phyloP scores from a whole-genome alignment of 2,329 filamentous ascomycete genomes.

The Aspergillus terreus region DNA sequence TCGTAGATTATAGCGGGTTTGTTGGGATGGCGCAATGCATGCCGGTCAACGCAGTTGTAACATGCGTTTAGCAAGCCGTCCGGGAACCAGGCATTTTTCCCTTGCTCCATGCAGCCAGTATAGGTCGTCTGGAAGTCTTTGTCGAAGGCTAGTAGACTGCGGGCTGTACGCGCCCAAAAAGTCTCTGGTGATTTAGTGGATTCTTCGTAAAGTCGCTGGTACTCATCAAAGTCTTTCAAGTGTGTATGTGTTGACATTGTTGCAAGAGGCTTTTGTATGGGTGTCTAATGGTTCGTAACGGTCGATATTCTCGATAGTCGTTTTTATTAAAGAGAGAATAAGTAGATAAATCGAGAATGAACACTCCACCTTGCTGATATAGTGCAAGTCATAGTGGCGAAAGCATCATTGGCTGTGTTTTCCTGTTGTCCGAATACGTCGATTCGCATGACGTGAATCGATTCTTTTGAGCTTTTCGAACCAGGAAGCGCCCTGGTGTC shows the following conservation, averaged over 20 bases:
- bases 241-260: not conserved
- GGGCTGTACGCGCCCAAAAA: not conserved
- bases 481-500: too few species aligned
- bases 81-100: not conserved
- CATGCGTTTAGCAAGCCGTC: not conserved
- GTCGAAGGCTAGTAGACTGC: not conserved
- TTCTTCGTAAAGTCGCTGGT: not conserved
- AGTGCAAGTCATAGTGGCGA: too few species aligned
- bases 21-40: not conserved
- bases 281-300: too few species aligned
- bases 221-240: not conserved
- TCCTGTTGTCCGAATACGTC: too few species aligned
- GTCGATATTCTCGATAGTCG: too few species aligned
- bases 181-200: not conserved
- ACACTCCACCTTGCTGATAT: too few species aligned
- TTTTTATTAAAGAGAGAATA: too few species aligned
- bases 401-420: too few species aligned
- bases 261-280: too few species aligned
- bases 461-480: too few species aligned
- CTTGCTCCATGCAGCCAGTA: not conserved
- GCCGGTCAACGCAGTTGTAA: not conserved
- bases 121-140: not conserved
- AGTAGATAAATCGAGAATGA: too few species aligned
- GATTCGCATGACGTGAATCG: too few species aligned
- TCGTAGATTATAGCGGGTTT: not conserved